These are phyloP conservation scores for Delphinella strobiligena DNA, from an alignment of 2,329 filamentous ascomycete species.

Conservation along the genomic window DNA sequence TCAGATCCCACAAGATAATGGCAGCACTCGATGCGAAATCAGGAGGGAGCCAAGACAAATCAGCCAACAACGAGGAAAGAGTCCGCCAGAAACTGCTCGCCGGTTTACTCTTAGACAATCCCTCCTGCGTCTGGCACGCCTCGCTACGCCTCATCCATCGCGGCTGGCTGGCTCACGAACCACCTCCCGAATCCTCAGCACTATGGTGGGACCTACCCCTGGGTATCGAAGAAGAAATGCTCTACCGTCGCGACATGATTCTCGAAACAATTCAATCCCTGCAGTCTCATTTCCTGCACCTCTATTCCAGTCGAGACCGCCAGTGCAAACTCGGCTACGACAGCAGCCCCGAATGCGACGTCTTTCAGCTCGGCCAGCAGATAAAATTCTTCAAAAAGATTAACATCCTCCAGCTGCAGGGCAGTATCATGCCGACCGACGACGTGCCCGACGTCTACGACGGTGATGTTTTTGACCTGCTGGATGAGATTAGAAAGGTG, in stretches of 20 bases:
- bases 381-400: constrained; percentile 55
- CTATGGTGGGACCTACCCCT: constrained; percentile 64
- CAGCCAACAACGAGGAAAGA: constrained; percentile 40
- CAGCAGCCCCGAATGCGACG: constrained; percentile 59
- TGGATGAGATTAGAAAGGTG: constrained; percentile 51
- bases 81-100: constrained; percentile 59
- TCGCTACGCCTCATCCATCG: constrained; percentile 55
- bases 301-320: constrained; percentile 54
- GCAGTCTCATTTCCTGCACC: constrained; percentile 51
- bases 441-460: constrained; percentile 39
- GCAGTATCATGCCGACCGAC: constrained; percentile 20
- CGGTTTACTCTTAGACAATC: constrained; percentile 52
- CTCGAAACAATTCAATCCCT: constrained; percentile 59
- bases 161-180: constrained; percentile 44
- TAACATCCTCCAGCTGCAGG: constrained; percentile 45
- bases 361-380: constrained; percentile 68
- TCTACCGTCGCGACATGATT: constrained; percentile 52
- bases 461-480: constrained; percentile 49
- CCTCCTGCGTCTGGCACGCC: constrained; percentile 46
- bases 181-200: constrained; percentile 29
- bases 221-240: constrained; percentile 58
- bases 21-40: constrained; percentile 31
- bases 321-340: constrained; percentile 69
- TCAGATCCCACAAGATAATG: constrained; percentile 34
- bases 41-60: constrained; percentile 23